Evolutionary conservation across 306 rosid genomes (phyloP).

Genomic region (Citrullus amarus): DNA sequence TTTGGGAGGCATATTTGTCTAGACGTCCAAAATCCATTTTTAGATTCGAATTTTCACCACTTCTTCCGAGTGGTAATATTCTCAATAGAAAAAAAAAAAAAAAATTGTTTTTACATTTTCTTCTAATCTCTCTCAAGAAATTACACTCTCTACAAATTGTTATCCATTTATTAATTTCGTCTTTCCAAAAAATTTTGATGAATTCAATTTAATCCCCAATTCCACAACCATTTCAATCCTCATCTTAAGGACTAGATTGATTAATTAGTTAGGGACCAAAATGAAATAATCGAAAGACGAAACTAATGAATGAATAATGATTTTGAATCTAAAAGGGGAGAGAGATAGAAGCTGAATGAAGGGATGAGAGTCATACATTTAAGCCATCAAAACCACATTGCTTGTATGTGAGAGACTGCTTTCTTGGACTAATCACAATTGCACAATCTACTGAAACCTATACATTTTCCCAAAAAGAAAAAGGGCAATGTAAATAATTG

Average conservation of each 20-base stretch:
- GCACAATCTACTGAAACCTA: slow-evolving; percentile 99
- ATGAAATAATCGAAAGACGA: neutral
- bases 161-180: neutral
- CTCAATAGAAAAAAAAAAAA: too few relatives aligned
- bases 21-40: too few relatives aligned
- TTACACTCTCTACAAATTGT: too few relatives aligned
- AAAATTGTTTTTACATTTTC: too few relatives aligned
- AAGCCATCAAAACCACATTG: slow-evolving; percentile 97
- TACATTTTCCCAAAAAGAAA: neutral
- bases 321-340: neutral
- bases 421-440: slow-evolving; percentile 90
- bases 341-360: neutral
- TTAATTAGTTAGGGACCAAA: neutral
- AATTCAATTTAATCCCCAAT: neutral
- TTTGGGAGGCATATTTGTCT: too few relatives aligned
- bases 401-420: slow-evolving; percentile 91
- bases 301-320: neutral
- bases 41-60: too few relatives aligned
- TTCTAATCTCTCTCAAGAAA: too few relatives aligned
- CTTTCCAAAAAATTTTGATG: neutral
- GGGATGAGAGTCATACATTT: slow-evolving; percentile 29
- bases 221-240: neutral
- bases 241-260: too few relatives aligned
- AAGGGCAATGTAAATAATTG: neutral
- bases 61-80: too few relatives aligned